A percentile compares a stretch with the other conserved stretches of the same genome.
phyloP scores from a whole-genome alignment of 306 rosid species.

The Rubus idaeus region DNA sequence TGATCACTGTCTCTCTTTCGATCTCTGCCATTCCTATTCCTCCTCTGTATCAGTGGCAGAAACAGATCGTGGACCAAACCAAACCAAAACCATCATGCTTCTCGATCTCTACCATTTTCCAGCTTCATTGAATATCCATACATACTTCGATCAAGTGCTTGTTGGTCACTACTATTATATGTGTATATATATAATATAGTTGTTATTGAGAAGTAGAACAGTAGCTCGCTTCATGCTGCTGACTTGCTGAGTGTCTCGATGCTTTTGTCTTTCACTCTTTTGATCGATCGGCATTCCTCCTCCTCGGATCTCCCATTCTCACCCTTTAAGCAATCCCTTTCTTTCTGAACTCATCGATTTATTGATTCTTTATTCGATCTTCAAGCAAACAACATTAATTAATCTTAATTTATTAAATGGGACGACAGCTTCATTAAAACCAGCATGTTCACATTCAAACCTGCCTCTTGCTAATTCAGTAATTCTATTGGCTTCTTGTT shows the following conservation, averaged over 20 bases:
- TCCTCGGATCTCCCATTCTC: conserved; percentile 64
- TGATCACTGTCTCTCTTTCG: conserved; percentile 18
- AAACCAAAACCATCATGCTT: conserved; percentile 1
- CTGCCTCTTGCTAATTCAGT: background rate
- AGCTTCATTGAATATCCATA: background rate
- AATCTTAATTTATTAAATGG: background rate
- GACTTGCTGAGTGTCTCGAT: conserved; percentile 25
- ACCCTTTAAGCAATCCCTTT: conserved; percentile 30
- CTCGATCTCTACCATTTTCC: background rate
- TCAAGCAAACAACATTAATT: conserved; percentile 34
- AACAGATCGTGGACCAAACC: background rate
- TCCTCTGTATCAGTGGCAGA: background rate
- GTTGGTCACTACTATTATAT: background rate
- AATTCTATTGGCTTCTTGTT: background rate
- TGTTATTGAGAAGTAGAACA: background rate
- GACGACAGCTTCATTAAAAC: conserved; percentile 51
- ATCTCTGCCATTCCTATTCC: conserved; percentile 21
- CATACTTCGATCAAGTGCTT: background rate
- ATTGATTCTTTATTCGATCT: conserved; percentile 28
- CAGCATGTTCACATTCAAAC: conserved; percentile 54
- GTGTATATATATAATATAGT: too few species aligned
- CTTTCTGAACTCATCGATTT: conserved; percentile 37
- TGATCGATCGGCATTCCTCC: conserved; percentile 13
- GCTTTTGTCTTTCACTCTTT: conserved; percentile 35
- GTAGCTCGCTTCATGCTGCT: background rate